Conservation (phyloP, 352 stramenopile species). For the Stephanocyclus meneghinianus region DNA sequence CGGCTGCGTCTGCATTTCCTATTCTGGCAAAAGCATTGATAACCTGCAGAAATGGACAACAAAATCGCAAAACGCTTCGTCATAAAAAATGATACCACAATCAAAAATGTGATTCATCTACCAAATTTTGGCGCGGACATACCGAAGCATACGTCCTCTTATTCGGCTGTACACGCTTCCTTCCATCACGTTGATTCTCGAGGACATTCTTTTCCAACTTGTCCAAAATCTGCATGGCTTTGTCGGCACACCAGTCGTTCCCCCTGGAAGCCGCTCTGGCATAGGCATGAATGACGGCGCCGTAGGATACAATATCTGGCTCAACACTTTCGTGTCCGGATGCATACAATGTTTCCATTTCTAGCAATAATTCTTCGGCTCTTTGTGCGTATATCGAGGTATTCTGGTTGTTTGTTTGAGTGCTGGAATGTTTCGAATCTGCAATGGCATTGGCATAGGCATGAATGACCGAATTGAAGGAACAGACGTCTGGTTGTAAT, state of each 20-base stretch:
- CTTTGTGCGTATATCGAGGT: conserved; percentile 15
- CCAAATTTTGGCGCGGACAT: neutral
- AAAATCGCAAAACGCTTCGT: too few relatives aligned
- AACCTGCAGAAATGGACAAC: neutral
- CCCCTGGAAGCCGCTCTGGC: conserved; percentile 18
- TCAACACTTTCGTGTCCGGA: conserved; percentile 44
- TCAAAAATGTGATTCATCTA: too few relatives aligned
- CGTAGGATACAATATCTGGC: conserved; percentile 73
- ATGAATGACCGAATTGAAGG: conserved; percentile 71
- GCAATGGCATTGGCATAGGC: conserved; percentile 38
- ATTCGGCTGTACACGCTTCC: conserved; percentile 36
- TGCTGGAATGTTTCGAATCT: neutral
- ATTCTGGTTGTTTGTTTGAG: neutral
- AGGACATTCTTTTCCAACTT: conserved; percentile 32
- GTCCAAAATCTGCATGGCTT: conserved; percentile 46
- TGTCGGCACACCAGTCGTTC: conserved; percentile 25
- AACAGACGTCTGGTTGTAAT: conserved; percentile 59
- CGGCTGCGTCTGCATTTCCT: conserved; percentile 46
- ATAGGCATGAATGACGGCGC: conserved; percentile 64
- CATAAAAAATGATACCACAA: too few relatives aligned
- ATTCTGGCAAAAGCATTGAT: conserved; percentile 50
- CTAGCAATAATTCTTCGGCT: conserved; percentile 36
- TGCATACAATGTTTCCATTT: conserved; percentile 35
- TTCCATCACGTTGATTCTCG: conserved; percentile 8
- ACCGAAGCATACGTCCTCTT: conserved; percentile 47